Evolutionary conservation across 2,329 filamentous ascomycete genomes (phyloP).

Genomic region (Alternaria arborescens): DNA sequence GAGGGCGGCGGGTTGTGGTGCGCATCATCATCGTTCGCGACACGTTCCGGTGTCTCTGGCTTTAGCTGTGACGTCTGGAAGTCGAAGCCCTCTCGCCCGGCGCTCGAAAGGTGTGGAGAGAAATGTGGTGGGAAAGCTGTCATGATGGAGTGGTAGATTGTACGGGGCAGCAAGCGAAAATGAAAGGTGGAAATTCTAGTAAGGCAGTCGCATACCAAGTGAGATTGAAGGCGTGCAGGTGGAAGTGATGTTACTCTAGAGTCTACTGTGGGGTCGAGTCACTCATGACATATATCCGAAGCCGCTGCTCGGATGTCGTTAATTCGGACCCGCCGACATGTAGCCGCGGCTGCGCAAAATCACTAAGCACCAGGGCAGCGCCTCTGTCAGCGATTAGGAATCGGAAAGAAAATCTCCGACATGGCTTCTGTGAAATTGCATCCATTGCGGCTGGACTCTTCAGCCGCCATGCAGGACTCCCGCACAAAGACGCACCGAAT

Average conservation of each 20-base stretch:
- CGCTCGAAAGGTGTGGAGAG: constrained; percentile 61
- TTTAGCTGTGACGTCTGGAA: constrained; percentile 28
- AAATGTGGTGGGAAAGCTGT: constrained; percentile 62
- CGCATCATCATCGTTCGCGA: constrained; percentile 7
- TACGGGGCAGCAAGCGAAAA: constrained; percentile 1
- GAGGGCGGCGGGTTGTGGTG: constrained; percentile 49
- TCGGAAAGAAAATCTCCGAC: neutral
- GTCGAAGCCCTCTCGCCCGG: constrained; percentile 51
- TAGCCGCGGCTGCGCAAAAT: constrained; percentile 17
- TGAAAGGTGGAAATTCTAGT: neutral
- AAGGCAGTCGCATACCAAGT: neutral
- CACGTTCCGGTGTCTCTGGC: constrained; percentile 28
- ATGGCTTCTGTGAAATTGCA: neutral
- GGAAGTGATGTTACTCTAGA: neutral
- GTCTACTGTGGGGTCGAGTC: constrained; percentile 14
- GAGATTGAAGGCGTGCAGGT: neutral
- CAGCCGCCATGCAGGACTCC: neutral
- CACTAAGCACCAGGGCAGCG: constrained; percentile 4
- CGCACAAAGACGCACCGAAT: neutral
- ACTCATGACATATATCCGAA: constrained; percentile 27
- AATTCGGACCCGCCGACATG: constrained; percentile 24
- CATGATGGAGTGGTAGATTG: constrained; percentile 50
- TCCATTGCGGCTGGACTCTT: neutral
- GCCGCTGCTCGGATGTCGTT: constrained; percentile 9
- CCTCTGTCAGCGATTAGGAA: constrained; percentile 32